phyloP scores from a whole-genome alignment of 1,139 yeast species.

The Nakaseomyces bracarensis region DNA sequence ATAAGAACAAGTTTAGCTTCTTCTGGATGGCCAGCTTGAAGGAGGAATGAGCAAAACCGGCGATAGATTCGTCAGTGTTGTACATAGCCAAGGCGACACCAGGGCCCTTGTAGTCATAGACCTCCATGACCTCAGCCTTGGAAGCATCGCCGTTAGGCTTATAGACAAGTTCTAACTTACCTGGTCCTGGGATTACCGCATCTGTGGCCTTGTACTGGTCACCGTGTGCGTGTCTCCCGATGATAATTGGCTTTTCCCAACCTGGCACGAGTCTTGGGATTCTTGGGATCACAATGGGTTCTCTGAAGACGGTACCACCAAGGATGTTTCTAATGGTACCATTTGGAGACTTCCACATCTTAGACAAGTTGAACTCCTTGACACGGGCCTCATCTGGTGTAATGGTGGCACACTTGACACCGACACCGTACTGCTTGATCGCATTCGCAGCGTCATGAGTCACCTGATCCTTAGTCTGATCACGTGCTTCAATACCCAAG shows the following conservation, averaged over 20 bases:
- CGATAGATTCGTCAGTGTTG: conserved; percentile 73
- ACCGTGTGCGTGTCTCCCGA: conserved; percentile 82
- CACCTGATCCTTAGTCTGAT: conserved; percentile 61
- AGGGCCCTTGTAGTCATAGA: conserved; percentile 49
- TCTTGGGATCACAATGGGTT: conserved; percentile 68
- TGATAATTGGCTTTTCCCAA: conserved; percentile 76
- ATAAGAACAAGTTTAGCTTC: conserved; percentile 57
- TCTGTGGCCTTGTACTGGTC: conserved; percentile 82
- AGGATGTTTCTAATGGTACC: conserved; percentile 76
- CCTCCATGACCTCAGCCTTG: conserved; percentile 41
- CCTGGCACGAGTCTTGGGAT: conserved; percentile 70
- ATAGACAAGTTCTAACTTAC: conserved; percentile 57
- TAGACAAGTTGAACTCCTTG: conserved; percentile 60
- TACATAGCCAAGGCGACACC: conserved; percentile 81
- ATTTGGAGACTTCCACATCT: conserved; percentile 83
- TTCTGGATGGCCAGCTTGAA: conserved; percentile 65
- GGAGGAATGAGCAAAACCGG: conserved; percentile 70
- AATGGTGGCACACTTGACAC: conserved; percentile 78
- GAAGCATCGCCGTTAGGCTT: conserved; percentile 43
- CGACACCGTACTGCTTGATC: conserved; percentile 67
- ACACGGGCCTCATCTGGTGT: conserved; percentile 82
- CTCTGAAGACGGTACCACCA: conserved; percentile 80
- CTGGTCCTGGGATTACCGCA: conserved; percentile 58
- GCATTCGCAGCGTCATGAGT: conserved; percentile 73
- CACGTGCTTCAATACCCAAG: conserved; percentile 62